A percentile compares a stretch with the other conserved stretches of the same genome.
phyloP scores from a whole-genome alignment of 495 filamentous ascomycete species.

The Melanomma pulvis-pyrius region DNA sequence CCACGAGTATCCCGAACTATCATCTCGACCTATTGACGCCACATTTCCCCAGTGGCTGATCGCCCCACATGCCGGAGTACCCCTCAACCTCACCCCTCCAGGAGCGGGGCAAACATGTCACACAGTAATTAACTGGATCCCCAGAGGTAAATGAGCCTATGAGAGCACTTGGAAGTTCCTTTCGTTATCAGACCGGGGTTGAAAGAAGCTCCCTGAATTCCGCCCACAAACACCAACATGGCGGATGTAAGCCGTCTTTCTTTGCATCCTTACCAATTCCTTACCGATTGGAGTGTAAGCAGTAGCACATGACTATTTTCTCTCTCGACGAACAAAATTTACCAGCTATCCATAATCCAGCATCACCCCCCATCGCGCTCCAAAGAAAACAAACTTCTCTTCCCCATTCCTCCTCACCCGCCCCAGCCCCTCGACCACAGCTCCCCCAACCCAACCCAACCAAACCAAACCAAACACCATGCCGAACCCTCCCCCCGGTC shows the following conservation, averaged over 20 bases:
- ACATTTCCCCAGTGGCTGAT: neutral
- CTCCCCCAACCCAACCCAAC: neutral
- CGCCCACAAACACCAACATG: neutral
- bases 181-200: neutral
- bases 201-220: neutral
- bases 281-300: neutral
- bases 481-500: constrained; percentile 1
- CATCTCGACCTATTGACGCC: too few relatives aligned
- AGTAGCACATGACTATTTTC: neutral
- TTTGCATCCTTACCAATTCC: neutral
- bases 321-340: neutral
- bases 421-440: neutral
- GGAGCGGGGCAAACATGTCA: neutral
- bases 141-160: neutral
- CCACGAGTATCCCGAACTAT: too few relatives aligned
- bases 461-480: too few relatives aligned
- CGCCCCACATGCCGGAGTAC: neutral
- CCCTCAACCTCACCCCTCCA: neutral
- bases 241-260: neutral
- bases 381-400: neutral
- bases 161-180: neutral
- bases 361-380: too few relatives aligned
- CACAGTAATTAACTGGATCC: neutral
- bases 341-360: neutral
- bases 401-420: too few relatives aligned